Evolutionary conservation across 2,329 filamentous ascomycete species (phyloP).

Genomic region (Penicillium sp.): DNA sequence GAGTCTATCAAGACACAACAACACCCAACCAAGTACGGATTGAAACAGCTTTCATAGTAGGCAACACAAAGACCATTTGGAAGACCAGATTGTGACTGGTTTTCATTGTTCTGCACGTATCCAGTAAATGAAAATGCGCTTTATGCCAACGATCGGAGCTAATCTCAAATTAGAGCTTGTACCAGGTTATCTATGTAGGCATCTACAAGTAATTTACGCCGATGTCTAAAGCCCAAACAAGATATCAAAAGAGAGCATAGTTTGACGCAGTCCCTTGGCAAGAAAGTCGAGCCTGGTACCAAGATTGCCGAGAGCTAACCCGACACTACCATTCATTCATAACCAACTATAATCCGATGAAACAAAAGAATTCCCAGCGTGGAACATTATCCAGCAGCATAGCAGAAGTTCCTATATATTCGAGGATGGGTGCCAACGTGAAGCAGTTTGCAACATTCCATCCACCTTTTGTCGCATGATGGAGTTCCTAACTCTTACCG

Average conservation of each 20-base stretch:
- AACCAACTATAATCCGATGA: not conserved
- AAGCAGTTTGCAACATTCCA: not conserved
- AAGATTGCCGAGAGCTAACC: not conserved
- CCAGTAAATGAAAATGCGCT: not conserved
- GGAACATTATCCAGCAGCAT: not conserved
- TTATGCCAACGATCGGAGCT: not conserved
- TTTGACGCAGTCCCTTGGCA: not conserved
- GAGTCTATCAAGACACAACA: not conserved
- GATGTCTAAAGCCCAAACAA: not conserved
- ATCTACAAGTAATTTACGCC: not conserved
- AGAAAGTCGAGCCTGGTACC: not conserved
- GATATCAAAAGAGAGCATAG: not conserved
- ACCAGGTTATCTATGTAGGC: not conserved
- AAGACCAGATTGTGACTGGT: not conserved
- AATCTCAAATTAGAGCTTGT: not conserved
- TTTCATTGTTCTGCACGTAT: not conserved
- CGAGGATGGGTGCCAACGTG: not conserved
- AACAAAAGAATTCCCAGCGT: not conserved
- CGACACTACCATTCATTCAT: not conserved
- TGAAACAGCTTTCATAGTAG: not conserved
- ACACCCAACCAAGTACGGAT: not conserved
- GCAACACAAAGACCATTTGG: not conserved
- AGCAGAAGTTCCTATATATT: not conserved
- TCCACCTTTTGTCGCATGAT: not conserved
- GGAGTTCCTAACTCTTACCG: not conserved